Conservation (phyloP, 495 filamentous ascomycete species). For the Penicillium pancosmium region DNA sequence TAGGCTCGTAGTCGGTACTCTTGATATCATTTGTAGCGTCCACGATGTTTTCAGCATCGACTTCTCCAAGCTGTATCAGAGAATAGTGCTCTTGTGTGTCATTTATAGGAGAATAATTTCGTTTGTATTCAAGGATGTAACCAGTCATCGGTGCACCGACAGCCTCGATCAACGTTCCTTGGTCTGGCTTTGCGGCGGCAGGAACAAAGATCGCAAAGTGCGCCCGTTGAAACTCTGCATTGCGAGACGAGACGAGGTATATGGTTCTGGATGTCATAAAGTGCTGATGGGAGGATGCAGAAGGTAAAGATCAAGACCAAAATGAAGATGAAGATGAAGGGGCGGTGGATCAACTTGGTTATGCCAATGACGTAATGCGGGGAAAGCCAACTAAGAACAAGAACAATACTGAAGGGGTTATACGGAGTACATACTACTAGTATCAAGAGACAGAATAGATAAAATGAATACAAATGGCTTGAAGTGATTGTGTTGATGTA, state of each 20-base stretch:
- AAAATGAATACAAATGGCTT: too few species aligned
- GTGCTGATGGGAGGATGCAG: neutral
- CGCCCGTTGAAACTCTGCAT: conserved; percentile 27
- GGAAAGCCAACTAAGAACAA: neutral
- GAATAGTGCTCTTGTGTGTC: conserved; percentile 17
- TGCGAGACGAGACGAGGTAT: conserved; percentile 28
- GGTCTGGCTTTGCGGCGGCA: conserved; percentile 10
- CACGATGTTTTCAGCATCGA: conserved; percentile 25
- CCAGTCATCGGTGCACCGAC: conserved; percentile 36
- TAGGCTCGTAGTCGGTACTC: conserved; percentile 24
- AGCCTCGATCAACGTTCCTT: conserved; percentile 36
- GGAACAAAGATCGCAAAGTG: conserved; percentile 43
- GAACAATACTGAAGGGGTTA: too few species aligned
- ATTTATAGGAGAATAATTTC: conserved; percentile 22
- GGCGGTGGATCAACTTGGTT: neutral
- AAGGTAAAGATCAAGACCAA: neutral
- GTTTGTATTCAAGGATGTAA: conserved; percentile 36
- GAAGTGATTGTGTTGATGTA: too few species aligned
- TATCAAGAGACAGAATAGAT: too few species aligned
- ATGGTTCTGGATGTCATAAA: conserved; percentile 24
- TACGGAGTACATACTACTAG: too few species aligned
- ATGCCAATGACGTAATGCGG: conserved; percentile 13
- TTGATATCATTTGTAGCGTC: conserved; percentile 16
- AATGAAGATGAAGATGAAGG: neutral
- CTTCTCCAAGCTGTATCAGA: conserved; percentile 26